Evolutionary conservation across 441 rosid genomes (phyloP), one percentile per base, ranked within the genome.

Genomic region (Flueggea neowawraea): DNA sequence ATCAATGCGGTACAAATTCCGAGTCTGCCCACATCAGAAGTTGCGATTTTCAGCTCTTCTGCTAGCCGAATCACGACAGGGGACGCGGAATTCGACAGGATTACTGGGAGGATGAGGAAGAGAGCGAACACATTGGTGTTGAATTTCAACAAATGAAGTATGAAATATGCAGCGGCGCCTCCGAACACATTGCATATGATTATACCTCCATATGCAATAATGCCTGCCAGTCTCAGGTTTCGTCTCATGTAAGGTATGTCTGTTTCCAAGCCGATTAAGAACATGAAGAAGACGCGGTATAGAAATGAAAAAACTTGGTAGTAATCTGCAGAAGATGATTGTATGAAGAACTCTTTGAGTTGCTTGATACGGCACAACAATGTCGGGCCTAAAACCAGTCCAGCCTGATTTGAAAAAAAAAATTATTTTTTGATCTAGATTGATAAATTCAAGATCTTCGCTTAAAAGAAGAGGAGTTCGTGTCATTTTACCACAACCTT

Each of bases 231-330:
- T 8, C 77, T 74, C 49, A 88, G n/a, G 72, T 81, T 86, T 51
- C 86, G 80, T 59, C 69, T 75, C 4, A 81, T 39, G 66, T 83
- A 90, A 58, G 85, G 67, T 49, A 77, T 67, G 66, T 88, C 98
- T 12, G 73, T 68, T 62, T 90, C 88, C 6, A 90, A 78, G 6
- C 97, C 97, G 60, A 90, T 81, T 71, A 83, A 74, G 81, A 92
- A 92, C 90, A 88, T 86, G 65, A 90, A 84, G 50, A 81, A 64
- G 55, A 83, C 70, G 28, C 89, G 79, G 67, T 79, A 79, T 31
- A 88, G 36, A 65, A 84, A 72, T 4, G 84, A 75, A 67, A 83
- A 69, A 2, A 81, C 66, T 0, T 73, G 57, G 61, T 83, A 90
- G 73, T 85, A 90, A 55, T 80, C 75, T 10, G 82, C 81, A 12